Evolutionary conservation across 2,329 filamentous ascomycete species (phyloP), one percentile per base, ranked within the genome.

Genomic region (Incumbomyces lentus): DNA sequence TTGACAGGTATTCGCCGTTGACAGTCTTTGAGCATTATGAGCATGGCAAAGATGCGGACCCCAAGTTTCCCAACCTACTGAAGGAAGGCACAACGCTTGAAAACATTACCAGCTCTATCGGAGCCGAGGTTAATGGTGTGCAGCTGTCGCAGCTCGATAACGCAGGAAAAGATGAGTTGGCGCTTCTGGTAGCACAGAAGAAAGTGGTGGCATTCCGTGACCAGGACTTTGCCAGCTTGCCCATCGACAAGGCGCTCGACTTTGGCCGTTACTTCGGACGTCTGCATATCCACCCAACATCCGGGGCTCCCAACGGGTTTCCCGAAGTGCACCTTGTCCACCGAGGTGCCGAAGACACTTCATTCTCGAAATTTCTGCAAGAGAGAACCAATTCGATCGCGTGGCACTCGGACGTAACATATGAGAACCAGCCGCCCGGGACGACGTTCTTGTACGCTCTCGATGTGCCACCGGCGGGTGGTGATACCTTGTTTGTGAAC

Each of bases 391-490:
- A 35, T 35, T 35, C 33, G 33, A 35, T 35, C 16, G 86, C 86
- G 6, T 95, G 87, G 87, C 88, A 95, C 67, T 51, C 46, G 29
- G 88, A 95, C 55, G 82, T 94, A 1, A 85, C 84, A 0, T 95
- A 93, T 61, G 89, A 95, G 68, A 70, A 77, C 55, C 88, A 95
- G 66, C 87, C 89, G 1, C 87, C 89, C 0, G 86, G 87, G 26
- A 95, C 87, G 0, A 94, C 89, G 0, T 93, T 95, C 66, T 66
- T 95, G 31, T 94, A 93, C 61, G 73, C 88, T 41, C 75, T 95
- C n/a, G 87, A 95, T 60, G 81, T 78, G 37, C 88, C 88, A 1
- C 72, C 77, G 33, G 81, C 78, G 1, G 88, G 88, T 31, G 89
- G 88, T 40, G 88, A 95, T 61, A 95, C 88, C 0, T 68, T 93